Evolutionary conservation across 2,329 filamentous ascomycete species (phyloP).

Genomic region (Parasarocladium wereldwijsianum): DNA sequence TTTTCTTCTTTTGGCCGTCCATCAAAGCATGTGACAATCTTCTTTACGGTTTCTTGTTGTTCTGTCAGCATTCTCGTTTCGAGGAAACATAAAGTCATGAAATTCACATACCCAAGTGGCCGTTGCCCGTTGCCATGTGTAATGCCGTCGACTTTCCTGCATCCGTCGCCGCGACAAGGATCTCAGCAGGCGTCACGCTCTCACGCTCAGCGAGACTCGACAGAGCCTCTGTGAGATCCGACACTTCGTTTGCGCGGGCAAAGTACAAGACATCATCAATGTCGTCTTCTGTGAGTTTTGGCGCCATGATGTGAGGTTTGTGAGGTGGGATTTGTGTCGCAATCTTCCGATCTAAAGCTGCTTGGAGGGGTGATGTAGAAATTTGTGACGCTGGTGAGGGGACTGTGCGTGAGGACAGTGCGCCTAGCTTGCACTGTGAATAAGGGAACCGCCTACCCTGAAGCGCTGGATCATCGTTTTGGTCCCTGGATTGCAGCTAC

Average conservation of each 20-base stretch:
- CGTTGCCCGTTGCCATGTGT: constrained; percentile 90
- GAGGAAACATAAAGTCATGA: not conserved
- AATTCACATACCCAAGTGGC: constrained; percentile 56
- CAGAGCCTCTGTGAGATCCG: constrained; percentile 48
- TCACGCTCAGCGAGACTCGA: constrained; percentile 47
- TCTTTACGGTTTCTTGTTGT: constrained; percentile 26
- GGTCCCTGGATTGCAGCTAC: no score
- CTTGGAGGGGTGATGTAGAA: constrained; percentile 6
- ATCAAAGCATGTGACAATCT: constrained; percentile 27
- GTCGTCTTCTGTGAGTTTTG: constrained; percentile 56
- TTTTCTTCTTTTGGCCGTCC: constrained; percentile 23
- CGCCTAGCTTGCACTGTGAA: constrained; percentile 23
- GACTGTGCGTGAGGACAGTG: constrained; percentile 17
- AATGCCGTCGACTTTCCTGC: constrained; percentile 64
- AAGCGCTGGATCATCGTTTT: no score
- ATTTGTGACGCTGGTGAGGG: constrained; percentile 15
- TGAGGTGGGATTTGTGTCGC: constrained; percentile 1
- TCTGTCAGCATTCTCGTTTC: not conserved
- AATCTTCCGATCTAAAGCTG: no score
- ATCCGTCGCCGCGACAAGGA: constrained; percentile 59
- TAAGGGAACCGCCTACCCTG: no score
- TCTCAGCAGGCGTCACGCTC: constrained; percentile 39
- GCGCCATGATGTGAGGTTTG: constrained; percentile 23
- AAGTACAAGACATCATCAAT: constrained; percentile 89
- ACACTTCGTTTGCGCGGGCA: constrained; percentile 61